Base-by-base conservation (phyloP, 495 filamentous ascomycete genomes). In the Echria macrotheca region DNA sequence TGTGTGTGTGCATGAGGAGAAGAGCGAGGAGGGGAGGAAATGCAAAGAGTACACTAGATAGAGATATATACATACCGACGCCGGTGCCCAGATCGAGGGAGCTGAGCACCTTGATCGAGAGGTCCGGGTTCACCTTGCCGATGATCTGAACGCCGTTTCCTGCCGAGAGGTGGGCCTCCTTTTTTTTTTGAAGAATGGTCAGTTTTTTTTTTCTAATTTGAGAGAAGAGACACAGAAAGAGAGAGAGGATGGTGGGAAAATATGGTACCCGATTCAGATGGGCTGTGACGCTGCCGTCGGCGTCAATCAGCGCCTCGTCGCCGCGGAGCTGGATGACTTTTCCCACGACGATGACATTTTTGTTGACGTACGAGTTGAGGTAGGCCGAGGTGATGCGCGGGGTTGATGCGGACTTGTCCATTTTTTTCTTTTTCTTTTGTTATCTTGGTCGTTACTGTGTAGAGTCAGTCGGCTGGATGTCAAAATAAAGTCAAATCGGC, bases 61-160 rank as follows among this genome's bases (percentile, higher is more conserved):
- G n/a, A n/a, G n/a, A n/a, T n/a, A n/a, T n/a, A n/a, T n/a, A n/a
- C n/a, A n/a, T 73, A 87, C 84, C 81, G 44, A 88, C 76, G 54
- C 76, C 71, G 10, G 56, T 78, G 21, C 91, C 91, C 65, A 94
- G 86, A 67, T 97, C 91, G 44, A 78, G 80, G 10, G 83, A 80
- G 36, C 73, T 84, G 37, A 94, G 69, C 31, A 89, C 84, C 56
- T 84, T 84, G 37, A 98, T 65, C 12, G 78, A 80, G 32, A 93
- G 68, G 58, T 94, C 89, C 55, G 73, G 72, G 54, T 89, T 83
- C 47, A 98, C 91, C 68, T 93, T 96, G 44, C 90, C 94, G 33
- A 97, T 84, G 50, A 98, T 69, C 69, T 98, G 94, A 14, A 86
- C 83, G 36, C 86, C 79, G 64, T 87, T 88, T 43, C 86, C 84